Conservation (phyloP, 257 asterid species). For the Forsythia suspensa region DNA sequence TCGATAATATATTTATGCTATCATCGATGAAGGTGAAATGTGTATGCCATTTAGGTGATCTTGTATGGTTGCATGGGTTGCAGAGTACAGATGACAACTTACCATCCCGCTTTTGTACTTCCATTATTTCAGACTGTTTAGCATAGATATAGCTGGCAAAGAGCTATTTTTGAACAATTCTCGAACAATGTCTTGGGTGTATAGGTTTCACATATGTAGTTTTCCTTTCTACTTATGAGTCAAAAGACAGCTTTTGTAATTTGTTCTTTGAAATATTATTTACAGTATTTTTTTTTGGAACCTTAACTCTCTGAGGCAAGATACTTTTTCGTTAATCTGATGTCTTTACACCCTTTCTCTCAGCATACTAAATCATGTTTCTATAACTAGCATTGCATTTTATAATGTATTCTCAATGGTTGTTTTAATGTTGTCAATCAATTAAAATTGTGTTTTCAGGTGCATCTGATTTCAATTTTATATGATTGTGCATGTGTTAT, state of each 20-base stretch:
- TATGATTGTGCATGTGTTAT: slow-evolving; percentile 11
- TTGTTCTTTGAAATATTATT: neutral
- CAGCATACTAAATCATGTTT: neutral
- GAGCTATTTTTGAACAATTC: neutral
- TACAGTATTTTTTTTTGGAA: neutral
- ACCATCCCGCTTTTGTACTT: neutral
- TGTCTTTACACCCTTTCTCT: neutral
- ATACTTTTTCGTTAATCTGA: neutral
- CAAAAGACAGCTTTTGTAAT: neutral
- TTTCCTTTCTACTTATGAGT: neutral
- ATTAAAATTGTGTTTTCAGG: slow-evolving; percentile 2
- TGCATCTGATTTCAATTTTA: slow-evolving; percentile 12
- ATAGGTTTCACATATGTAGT: neutral
- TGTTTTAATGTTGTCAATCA: neutral
- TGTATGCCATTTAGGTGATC: neutral
- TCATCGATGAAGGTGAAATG: neutral
- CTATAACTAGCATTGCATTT: neutral
- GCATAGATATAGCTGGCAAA: neutral
- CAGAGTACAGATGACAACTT: neutral
- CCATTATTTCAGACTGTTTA: too few species aligned
- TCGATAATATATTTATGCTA: neutral
- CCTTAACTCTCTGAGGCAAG: slow-evolving; percentile 12
- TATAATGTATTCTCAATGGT: neutral
- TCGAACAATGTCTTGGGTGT: neutral
- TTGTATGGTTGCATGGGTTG: neutral